Percentiles rank a stretch among this genome's conserved stretches.
phyloP scores from a whole-genome alignment of 2,329 filamentous ascomycete genomes.

The Botrytis byssoidea region DNA sequence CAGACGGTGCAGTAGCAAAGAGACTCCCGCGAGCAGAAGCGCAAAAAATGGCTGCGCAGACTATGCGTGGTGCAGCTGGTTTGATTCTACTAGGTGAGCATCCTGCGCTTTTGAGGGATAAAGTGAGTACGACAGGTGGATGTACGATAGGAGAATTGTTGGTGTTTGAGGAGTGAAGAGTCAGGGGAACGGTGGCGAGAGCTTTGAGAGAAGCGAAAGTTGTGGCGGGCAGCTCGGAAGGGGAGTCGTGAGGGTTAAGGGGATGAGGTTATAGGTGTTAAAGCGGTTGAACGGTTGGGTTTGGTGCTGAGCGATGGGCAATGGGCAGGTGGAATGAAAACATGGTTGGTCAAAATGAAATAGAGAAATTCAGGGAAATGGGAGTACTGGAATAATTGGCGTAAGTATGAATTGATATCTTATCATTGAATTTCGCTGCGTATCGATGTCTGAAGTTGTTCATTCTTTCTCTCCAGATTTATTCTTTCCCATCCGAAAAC shows the following conservation, averaged over 20 bases:
- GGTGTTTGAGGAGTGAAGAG: conserved; percentile 69
- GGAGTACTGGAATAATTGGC: neutral
- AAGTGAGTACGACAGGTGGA: conserved; percentile 74
- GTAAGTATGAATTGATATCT: neutral
- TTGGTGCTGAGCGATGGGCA: neutral
- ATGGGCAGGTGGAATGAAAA: neutral
- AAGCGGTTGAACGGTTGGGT: neutral
- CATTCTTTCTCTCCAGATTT: neutral
- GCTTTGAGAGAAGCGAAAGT: conserved; percentile 70
- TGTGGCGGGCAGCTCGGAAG: conserved; percentile 64
- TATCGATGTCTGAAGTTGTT: neutral
- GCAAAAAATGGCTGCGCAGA: conserved; percentile 74
- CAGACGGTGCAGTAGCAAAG: conserved; percentile 78
- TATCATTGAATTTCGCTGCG: neutral
- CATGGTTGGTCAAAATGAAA: neutral
- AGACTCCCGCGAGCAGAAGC: conserved; percentile 71
- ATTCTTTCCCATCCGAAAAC: neutral
- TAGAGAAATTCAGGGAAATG: neutral
- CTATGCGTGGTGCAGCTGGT: conserved; percentile 70
- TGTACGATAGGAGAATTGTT: conserved; percentile 74
- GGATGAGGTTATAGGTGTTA: conserved; percentile 41
- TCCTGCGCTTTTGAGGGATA: conserved; percentile 71
- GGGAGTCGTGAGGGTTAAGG: conserved; percentile 48
- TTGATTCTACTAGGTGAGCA: conserved; percentile 70
- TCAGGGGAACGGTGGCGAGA: conserved; percentile 64